phyloP scores from a whole-genome alignment of 345 rosid species.

The Eucalyptus cloeziana region DNA sequence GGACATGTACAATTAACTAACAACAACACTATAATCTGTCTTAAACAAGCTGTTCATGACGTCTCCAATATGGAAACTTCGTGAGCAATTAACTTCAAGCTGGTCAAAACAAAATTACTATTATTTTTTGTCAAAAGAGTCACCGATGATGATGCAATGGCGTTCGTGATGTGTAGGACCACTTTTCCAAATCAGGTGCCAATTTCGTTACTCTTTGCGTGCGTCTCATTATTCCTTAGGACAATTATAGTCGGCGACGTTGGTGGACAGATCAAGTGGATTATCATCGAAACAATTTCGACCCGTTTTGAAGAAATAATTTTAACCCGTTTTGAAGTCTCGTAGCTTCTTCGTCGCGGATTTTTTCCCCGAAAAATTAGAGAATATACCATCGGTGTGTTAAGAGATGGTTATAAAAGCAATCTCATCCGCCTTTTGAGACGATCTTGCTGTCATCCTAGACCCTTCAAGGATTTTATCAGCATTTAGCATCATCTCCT shows the following conservation, averaged over 20 bases:
- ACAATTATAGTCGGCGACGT: background rate
- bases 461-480: background rate
- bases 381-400: background rate
- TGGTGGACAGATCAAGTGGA: background rate
- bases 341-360: background rate
- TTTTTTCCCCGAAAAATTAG: background rate
- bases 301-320: background rate
- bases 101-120: background rate
- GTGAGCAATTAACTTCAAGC: background rate
- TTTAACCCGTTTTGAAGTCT: background rate
- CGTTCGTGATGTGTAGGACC: background rate
- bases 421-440: background rate
- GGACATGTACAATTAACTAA: background rate
- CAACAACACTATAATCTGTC: background rate
- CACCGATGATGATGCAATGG: background rate
- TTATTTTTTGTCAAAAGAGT: background rate
- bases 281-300: background rate
- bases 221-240: background rate
- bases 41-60: background rate
- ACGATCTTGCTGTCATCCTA: background rate
- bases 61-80: background rate
- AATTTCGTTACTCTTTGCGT: background rate
- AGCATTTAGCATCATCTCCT: background rate
- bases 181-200: background rate
- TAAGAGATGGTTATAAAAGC: background rate